These are phyloP conservation scores for Pelargonium cotyledonis DNA, from an alignment of 441 rosid genomes.

Conservation along the genomic window DNA sequence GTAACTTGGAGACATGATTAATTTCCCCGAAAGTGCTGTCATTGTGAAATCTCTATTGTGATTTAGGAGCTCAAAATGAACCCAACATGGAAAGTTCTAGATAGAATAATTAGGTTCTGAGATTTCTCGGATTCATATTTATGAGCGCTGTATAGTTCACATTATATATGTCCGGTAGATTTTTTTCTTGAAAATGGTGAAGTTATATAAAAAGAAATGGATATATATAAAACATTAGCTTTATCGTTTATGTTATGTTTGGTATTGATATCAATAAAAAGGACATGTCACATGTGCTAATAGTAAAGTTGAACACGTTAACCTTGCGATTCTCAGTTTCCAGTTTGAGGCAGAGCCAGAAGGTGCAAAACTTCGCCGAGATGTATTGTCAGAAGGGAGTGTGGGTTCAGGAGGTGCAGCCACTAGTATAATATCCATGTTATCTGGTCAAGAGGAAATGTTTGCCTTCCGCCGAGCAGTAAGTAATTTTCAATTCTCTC, in stretches of 20 bases:
- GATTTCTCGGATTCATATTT: too few relatives aligned
- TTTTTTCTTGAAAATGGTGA: too few relatives aligned
- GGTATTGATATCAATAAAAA: conserved; percentile 2
- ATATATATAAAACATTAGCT: background rate
- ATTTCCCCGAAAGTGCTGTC: too few relatives aligned
- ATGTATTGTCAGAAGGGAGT: conserved; percentile 68
- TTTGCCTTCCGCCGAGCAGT: conserved; percentile 92
- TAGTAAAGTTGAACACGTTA: background rate
- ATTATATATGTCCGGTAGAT: too few relatives aligned
- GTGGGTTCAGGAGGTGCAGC: conserved; percentile 66
- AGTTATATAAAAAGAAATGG: background rate
- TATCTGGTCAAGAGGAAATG: conserved; percentile 83
- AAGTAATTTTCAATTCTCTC: conserved; percentile 28
- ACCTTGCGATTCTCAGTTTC: conserved; percentile 43
- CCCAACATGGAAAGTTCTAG: background rate
- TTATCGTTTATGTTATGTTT: background rate
- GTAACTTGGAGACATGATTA: too few relatives aligned
- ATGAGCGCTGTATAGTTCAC: too few relatives aligned
- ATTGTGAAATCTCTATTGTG: background rate
- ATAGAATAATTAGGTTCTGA: background rate
- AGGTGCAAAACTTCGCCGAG: conserved; percentile 65
- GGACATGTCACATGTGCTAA: background rate
- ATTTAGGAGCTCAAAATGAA: background rate
- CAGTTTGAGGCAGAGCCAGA: conserved; percentile 88
- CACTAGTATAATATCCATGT: conserved; percentile 57